Evolutionary conservation across 2,329 filamentous ascomycete species (phyloP).

Genomic region (Paraphoma chrysanthemicola): DNA sequence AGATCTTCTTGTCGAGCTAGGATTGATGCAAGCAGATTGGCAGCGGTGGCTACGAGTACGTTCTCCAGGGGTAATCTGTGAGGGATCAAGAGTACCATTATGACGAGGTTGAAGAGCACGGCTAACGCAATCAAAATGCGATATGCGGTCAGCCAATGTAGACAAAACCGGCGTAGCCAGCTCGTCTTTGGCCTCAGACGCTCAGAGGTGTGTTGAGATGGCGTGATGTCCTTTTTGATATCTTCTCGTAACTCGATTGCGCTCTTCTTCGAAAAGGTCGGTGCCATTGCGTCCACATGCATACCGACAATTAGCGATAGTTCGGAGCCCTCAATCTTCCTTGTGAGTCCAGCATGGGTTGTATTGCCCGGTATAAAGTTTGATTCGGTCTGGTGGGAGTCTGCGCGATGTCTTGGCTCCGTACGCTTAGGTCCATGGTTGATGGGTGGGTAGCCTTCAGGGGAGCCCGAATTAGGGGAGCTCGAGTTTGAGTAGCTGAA

Average conservation of each 20-base stretch:
- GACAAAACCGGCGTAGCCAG: conserved; percentile 3
- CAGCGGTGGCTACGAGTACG: conserved; percentile 36
- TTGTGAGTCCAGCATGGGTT: not conserved
- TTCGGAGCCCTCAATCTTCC: not conserved
- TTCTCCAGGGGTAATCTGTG: not conserved
- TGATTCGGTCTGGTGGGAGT: not conserved
- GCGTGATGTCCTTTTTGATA: not conserved
- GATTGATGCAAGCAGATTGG: conserved; percentile 44
- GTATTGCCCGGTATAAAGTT: not conserved
- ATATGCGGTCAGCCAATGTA: conserved; percentile 28
- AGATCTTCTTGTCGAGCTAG: conserved; percentile 43
- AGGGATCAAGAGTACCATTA: not conserved
- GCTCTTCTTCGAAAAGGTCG: not conserved
- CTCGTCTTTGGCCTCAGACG: not conserved
- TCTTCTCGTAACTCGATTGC: not conserved
- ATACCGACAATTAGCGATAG: not conserved
- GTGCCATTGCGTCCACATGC: not conserved
- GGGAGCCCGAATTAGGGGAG: not conserved
- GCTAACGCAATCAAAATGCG: conserved; percentile 17
- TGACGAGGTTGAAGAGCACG: conserved; percentile 12
- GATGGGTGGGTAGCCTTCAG: not conserved
- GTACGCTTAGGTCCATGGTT: not conserved
- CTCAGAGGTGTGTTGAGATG: not conserved
- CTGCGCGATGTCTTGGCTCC: not conserved
- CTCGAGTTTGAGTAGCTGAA: no score